Evolutionary conservation across 2,329 filamentous ascomycete genomes (phyloP).

Genomic region (Colletotrichum ledebouriae): DNA sequence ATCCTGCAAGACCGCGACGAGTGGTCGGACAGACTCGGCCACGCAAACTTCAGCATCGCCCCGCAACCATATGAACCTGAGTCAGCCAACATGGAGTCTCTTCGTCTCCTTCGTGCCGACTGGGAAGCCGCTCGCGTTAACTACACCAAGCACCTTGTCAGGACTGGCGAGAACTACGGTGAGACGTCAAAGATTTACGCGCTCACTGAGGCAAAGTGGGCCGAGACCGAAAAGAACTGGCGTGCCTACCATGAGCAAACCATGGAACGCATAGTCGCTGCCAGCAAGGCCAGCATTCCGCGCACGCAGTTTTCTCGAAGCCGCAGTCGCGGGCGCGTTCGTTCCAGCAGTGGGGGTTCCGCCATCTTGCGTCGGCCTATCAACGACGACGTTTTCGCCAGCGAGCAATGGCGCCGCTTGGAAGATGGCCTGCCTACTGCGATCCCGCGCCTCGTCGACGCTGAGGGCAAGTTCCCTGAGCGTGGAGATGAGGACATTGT

Average conservation of each 20-base stretch:
- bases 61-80: slow-evolving; percentile 84
- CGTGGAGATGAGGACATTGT: slow-evolving; percentile 94
- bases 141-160: slow-evolving; percentile 89
- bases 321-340: slow-evolving; percentile 56
- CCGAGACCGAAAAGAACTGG: slow-evolving; percentile 82
- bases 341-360: slow-evolving; percentile 58
- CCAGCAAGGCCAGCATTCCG: slow-evolving; percentile 51
- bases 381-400: slow-evolving; percentile 57
- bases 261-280: slow-evolving; percentile 63
- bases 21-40: slow-evolving; percentile 88
- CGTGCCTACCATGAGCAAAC: slow-evolving; percentile 76
- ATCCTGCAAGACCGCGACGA: slow-evolving; percentile 80
- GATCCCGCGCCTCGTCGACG: slow-evolving; percentile 77
- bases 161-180: slow-evolving; percentile 91
- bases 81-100: slow-evolving; percentile 67
- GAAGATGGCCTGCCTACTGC: slow-evolving; percentile 72
- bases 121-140: slow-evolving; percentile 89
- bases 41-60: slow-evolving; percentile 92
- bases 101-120: slow-evolving; percentile 77
- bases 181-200: slow-evolving; percentile 89
- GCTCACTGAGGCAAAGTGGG: slow-evolving; percentile 91
- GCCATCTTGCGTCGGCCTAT: slow-evolving; percentile 49
- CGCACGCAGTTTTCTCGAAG: slow-evolving; percentile 51
- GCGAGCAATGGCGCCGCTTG: slow-evolving; percentile 59
- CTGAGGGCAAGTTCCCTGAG: slow-evolving; percentile 87